Base-by-base conservation (phyloP, 148 eudicot species). In the Pouteria glomerata region DNA sequence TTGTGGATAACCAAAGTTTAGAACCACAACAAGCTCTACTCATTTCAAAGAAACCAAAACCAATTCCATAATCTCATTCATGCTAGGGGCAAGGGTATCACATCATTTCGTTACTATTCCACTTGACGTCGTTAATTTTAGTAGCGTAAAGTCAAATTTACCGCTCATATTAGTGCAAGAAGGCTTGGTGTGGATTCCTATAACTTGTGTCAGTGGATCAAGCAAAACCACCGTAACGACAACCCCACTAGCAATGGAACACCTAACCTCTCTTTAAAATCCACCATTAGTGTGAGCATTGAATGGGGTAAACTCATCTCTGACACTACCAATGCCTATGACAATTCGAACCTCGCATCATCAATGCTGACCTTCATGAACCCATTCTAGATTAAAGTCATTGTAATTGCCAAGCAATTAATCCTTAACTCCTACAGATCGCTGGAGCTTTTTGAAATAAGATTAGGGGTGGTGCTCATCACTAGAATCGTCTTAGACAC, bases 401-500 rank as follows among this genome's bases (percentile, higher is more conserved):
- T 76, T 1, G 90, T 90, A 21, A 80, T 93, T 0, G 88, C 88
- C 5, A 86, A 82, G 58, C 76, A 96, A 37, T 90, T 96, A 4
- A 5, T 87, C 68, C 55, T 77, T 23, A 93, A 93, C 76, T 82
- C 94, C 1, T 68, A 87, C 37, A 65, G 98, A 15, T 75, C 77
- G 79, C 98, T 96, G 0, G 96, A 93, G 69, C 66, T 85, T 1
- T 87, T 88, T 41, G 92, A 84, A 7, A 77, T 89, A 31, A 82
- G 98, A 10, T 69, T 93, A 16, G 94, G 86, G 1, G 94, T 92
- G 3, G 78, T 93, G 6, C 26, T 93, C 5, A 72, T 90, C 12
- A 93, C 98, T 0, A 96, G 94, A 14, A 33, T 83, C 29, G 88
- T 93, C 66, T 74, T 93, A 15, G 98, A 96, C 44, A 93, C 98